Evolutionary conservation across 1,284 basidiomycete species (phyloP).

Genomic region (Limonomyces culmigenus): DNA sequence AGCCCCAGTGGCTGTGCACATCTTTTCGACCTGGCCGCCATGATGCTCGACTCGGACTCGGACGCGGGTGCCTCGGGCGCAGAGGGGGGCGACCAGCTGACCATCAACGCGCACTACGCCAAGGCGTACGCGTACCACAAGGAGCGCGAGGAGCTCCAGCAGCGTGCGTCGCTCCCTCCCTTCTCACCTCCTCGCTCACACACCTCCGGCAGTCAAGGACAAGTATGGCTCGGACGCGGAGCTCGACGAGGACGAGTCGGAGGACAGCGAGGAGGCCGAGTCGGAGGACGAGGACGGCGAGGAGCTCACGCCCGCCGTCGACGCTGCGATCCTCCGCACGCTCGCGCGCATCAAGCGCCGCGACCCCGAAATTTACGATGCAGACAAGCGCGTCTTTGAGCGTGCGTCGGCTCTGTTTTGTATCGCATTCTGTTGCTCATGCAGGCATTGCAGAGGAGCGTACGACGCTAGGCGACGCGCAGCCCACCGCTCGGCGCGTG

Average conservation of each 20-base stretch:
- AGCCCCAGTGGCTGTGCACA: not conserved
- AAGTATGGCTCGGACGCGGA: constrained; percentile 68
- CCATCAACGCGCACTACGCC: constrained; percentile 70
- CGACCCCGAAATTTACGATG: constrained; percentile 76
- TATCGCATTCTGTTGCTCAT: not conserved
- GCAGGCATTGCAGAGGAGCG: constrained; percentile 40
- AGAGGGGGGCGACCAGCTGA: constrained; percentile 27
- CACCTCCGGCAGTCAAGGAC: constrained; percentile 46
- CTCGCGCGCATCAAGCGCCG: constrained; percentile 73
- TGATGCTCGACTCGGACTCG: constrained; percentile 29
- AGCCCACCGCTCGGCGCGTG: constrained; percentile 19
- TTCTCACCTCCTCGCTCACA: not conserved
- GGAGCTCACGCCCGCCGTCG: constrained; percentile 86
- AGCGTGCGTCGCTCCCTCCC: constrained; percentile 29
- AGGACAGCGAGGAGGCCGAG: constrained; percentile 65
- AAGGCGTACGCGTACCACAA: constrained; percentile 71
- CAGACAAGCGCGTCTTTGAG: constrained; percentile 54
- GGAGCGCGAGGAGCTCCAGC: constrained; percentile 68
- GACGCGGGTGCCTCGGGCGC: constrained; percentile 4
- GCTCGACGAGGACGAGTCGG: constrained; percentile 28
- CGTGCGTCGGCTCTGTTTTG: constrained; percentile 25
- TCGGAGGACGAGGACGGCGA: constrained; percentile 93
- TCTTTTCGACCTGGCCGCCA: constrained; percentile 5
- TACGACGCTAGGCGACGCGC: constrained; percentile 20
- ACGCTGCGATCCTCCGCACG: constrained; percentile 89